Percentiles rank a stretch among this genome's conserved stretches.
These are phyloP conservation scores for Schizophyllum amplum DNA, from an alignment of 1,284 basidiomycete genomes.

Conservation along the genomic window DNA sequence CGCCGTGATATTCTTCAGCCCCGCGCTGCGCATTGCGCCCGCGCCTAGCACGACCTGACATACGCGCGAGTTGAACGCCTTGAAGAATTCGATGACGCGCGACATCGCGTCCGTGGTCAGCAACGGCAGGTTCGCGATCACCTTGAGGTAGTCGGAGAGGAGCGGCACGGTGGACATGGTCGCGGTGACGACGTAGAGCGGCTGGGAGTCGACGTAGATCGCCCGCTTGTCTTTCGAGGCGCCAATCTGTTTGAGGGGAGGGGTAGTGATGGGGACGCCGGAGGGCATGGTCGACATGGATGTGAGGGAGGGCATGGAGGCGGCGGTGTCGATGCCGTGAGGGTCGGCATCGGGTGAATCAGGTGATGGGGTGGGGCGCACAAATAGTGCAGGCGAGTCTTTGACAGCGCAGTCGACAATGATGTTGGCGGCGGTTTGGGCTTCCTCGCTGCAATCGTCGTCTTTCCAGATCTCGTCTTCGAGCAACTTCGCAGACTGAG, in stretches of 20 bases:
- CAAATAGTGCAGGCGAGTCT: constrained; percentile 64
- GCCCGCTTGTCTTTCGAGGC: constrained; percentile 40
- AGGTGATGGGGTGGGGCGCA: constrained; percentile 21
- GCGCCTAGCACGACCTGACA: constrained; percentile 98
- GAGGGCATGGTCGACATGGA: constrained; percentile 12
- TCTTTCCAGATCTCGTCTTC: constrained; percentile 89
- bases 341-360: neutral
- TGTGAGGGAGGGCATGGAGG: constrained; percentile 20
- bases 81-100: constrained; percentile 91
- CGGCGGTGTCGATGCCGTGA: constrained; percentile 14
- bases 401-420: constrained; percentile 78
- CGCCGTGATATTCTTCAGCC: constrained; percentile 96
- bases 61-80: constrained; percentile 95
- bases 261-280: constrained; percentile 12
- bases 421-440: constrained; percentile 68
- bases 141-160: constrained; percentile 79
- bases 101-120: constrained; percentile 93
- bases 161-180: constrained; percentile 74
- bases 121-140: constrained; percentile 84
- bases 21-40: constrained; percentile 96
- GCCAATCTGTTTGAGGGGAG: constrained; percentile 17
- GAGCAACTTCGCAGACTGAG: constrained; percentile 81
- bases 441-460: constrained; percentile 57
- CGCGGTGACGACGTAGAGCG: constrained; percentile 83
- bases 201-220: constrained; percentile 79